These are phyloP conservation scores for Suillus paluster DNA, from an alignment of 768 basidiomycete genomes.

Conservation along the genomic window DNA sequence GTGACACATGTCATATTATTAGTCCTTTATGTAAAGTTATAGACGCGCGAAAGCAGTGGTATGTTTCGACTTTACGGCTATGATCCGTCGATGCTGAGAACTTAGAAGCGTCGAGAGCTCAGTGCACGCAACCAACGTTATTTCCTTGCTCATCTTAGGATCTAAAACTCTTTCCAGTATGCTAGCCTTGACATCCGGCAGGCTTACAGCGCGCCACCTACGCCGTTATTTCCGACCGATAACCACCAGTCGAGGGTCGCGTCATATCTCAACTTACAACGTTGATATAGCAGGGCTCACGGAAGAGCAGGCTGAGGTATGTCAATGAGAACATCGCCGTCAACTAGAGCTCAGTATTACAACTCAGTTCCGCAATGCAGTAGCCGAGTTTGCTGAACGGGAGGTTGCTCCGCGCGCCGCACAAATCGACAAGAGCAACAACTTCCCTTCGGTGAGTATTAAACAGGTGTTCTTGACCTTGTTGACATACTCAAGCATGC, in stretches of 20 bases:
- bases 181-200: background rate
- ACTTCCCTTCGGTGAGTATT: constrained; percentile 67
- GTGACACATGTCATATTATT: too few relatives aligned
- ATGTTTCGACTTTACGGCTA: too few relatives aligned
- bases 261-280: constrained; percentile 76
- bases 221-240: background rate
- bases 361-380: constrained; percentile 77
- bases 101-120: too few relatives aligned
- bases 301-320: constrained; percentile 80
- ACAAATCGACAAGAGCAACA: constrained; percentile 86
- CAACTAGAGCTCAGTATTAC: constrained; percentile 1
- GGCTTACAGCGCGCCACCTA: background rate
- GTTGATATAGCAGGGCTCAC: constrained; percentile 74
- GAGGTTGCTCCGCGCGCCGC: constrained; percentile 87
- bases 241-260: background rate
- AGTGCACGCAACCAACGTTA: too few relatives aligned
- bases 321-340: constrained; percentile 17
- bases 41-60: too few relatives aligned
- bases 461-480: background rate
- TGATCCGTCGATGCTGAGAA: too few relatives aligned
- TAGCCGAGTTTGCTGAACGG: constrained; percentile 77
- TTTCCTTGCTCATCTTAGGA: background rate
- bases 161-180: background rate
- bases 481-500: constrained; percentile 18
- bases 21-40: too few relatives aligned